Conservation (phyloP, 805 yeast genomes). For the Priceomyces melissophilus region DNA sequence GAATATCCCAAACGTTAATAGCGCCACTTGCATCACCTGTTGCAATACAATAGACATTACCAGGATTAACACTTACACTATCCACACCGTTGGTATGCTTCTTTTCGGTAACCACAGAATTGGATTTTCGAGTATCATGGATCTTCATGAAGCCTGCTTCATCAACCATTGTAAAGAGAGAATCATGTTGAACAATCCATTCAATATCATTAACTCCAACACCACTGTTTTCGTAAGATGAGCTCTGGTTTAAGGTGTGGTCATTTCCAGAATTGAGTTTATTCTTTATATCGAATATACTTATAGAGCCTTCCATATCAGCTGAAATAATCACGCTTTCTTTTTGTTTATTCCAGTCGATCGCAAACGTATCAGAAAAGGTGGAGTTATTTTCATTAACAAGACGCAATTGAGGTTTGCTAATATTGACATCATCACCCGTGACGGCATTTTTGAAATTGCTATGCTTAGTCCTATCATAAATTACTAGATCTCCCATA, state of each 20-base stretch:
- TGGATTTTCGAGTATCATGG: conserved; percentile 48
- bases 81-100: conserved; percentile 43
- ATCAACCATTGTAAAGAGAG: conserved; percentile 61
- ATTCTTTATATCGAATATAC: conserved; percentile 62
- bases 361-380: conserved; percentile 60
- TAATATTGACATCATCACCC: conserved; percentile 22
- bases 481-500: conserved; percentile 61
- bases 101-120: conserved; percentile 6
- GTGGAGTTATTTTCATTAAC: conserved; percentile 20
- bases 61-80: conserved; percentile 57
- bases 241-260: conserved; percentile 11
- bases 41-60: conserved; percentile 55
- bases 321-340: conserved; percentile 63
- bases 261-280: conserved; percentile 24
- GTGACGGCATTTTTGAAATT: conserved; percentile 25
- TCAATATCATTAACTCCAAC: conserved; percentile 67
- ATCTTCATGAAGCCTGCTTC: conserved; percentile 55
- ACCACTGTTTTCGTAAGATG: conserved; percentile 18
- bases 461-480: conserved; percentile 79
- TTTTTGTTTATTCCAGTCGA: conserved; percentile 66
- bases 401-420: conserved; percentile 52
- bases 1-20: conserved; percentile 62
- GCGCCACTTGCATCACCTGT: conserved; percentile 63
- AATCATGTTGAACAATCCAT: conserved; percentile 63
- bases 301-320: conserved; percentile 60